Base-by-base conservation (phyloP, 805 yeast genomes). In the Ogataea dorogensis region DNA sequence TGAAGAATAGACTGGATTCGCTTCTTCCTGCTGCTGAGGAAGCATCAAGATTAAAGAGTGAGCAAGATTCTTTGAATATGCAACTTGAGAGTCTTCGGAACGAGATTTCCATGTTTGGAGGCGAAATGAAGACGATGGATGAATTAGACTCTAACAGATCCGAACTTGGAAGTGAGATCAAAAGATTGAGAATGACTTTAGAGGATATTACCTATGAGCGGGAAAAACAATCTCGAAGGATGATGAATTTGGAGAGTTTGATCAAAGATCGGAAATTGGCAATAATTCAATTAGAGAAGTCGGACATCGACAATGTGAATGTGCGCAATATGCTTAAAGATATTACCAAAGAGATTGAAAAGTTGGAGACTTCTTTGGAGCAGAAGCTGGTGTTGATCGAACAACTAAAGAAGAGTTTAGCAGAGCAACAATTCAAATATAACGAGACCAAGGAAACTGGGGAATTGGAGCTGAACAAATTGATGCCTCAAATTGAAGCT, bases 211-310 rank as follows among this genome's bases (percentile, higher is more conserved):
- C 44, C 3, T 75, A 71, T 15, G 64, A 65, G 6, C 70, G 70
- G 44, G 82, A 77, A 32, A 37, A 50, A 4, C 54, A 58, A 7
- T 69, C 72, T 17, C 65, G 65, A 27, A 75, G 71, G 23, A 37
- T 72, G 14, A 61, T 65, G 6, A 57, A 64, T 10, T 45, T 78
- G 15, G 82, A 80, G 40, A 68, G 63, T 21, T 57, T 58, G 22
- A 57, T 79, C 10, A 77, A 77, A 40, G 85, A 79, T 46, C 67
- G 70, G 35, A 65, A 67, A 47, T 54, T 81, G 28, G 48, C 53
- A 3, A 71, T 84, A 17, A 73, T 76, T 45, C 68, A 71, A 28
- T 53, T 77, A 38, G 84, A 80, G 49, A 66, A 63, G 30, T 59
- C 76, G 5, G 59, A 76, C 19, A 53, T 68, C 29, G 82, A 78